Base-by-base conservation (phyloP, 352 stramenopile genomes). In the Phytophthora colocasiae region DNA sequence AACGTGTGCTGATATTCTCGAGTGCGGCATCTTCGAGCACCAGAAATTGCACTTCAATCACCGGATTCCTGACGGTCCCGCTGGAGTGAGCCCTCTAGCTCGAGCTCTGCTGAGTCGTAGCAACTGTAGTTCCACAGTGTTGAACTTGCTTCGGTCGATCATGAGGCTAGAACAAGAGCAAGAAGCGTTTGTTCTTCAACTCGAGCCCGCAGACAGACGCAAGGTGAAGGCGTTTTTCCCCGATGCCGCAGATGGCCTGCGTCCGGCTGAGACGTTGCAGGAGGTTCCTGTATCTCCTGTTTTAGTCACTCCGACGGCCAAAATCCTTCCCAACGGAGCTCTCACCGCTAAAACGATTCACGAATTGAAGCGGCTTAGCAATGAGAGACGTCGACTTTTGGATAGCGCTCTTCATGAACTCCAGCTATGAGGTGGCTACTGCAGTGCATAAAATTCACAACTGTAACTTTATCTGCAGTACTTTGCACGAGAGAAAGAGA, bases 1-100 rank as follows among this genome's bases (percentile, higher is more conserved):
- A 1, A 78, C 78, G 4, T 91, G 83, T 46, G 54, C 58, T 0
- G 79, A 82, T 4, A 87, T 93, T 15, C 55, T 71, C 6, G 53
- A 71, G 6, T 68, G 61, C 43, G 63, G 51, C 29, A 66, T 73
- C 32, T 77, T 77, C 49, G 43, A 71, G 36, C 66, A 67, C 49
- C 60, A 75, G 26, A 75, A 71, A 26, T 19, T 63, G 15, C 51
- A 66, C 19, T 63, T 70, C 1, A 59, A 63, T 38, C 36, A 62
- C 2, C 47, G 48, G 6, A 53, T 24, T 40, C 43, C 59, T 14
- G 50, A 31, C 43, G 32, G 31, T 39, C 67, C 49, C 24, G 22
- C 36, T 7, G 49, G 40, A 12, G 31, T 70, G 6, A 58, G 46
- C 32, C 39, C 61, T 27, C 9, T 62, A 7, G 32, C 56, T 15